Percentiles rank a stretch among this genome's conserved stretches.
Conservation (phyloP, 495 filamentous ascomycete species). For the Lepidopterella palustris region DNA sequence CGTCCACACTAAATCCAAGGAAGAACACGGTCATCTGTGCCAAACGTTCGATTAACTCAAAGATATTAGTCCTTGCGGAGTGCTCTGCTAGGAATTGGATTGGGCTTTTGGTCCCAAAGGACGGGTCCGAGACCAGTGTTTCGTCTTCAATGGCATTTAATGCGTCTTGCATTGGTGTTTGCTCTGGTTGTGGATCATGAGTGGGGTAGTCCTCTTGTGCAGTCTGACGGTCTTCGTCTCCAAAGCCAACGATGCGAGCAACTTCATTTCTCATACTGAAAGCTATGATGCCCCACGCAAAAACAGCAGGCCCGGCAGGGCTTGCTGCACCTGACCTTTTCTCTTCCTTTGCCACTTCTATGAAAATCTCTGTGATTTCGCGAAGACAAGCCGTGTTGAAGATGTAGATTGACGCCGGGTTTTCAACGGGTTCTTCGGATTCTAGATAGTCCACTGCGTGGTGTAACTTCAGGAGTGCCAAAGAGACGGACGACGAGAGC, state of each 20-base stretch:
- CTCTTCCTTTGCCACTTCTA: constrained; percentile 43
- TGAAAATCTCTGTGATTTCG: constrained; percentile 58
- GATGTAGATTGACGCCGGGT: constrained; percentile 11
- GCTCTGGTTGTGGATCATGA: background rate
- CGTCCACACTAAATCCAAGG: constrained; percentile 14
- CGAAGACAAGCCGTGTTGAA: constrained; percentile 41
- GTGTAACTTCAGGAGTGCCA: constrained; percentile 66
- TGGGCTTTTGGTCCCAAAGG: no score
- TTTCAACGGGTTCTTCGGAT: constrained; percentile 1
- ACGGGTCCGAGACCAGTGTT: constrained; percentile 5
- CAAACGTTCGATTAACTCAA: no score
- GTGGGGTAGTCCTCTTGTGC: background rate
- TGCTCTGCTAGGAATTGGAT: constrained; percentile 15
- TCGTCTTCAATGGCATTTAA: constrained; percentile 7
- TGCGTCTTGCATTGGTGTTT: constrained; percentile 10
- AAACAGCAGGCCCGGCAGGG: constrained; percentile 59
- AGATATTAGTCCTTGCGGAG: constrained; percentile 8
- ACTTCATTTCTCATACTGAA: constrained; percentile 33
- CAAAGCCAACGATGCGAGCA: background rate
- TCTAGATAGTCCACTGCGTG: constrained; percentile 34
- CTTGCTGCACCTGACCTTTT: no score
- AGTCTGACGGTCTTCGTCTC: constrained; percentile 1
- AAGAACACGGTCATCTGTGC: no score
- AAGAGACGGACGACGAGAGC: constrained; percentile 63
- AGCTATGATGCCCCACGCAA: constrained; percentile 69